Conservation (phyloP, 768 basidiomycete species). For the Boletellus ananas region DNA sequence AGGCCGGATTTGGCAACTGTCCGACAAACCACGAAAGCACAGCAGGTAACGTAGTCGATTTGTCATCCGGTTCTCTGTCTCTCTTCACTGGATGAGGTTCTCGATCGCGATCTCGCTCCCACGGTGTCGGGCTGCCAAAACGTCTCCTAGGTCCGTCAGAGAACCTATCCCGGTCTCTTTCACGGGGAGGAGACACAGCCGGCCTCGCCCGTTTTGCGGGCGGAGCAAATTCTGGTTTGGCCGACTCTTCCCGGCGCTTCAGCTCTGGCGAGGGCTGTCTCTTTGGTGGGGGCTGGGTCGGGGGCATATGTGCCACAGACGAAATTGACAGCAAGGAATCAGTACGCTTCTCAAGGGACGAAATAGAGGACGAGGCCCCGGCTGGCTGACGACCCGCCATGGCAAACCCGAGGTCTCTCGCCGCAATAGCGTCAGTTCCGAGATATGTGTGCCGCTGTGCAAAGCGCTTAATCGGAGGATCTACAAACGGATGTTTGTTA, state of each 20-base stretch:
- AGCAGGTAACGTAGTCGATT: conserved; percentile 44
- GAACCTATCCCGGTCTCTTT: conserved; percentile 48
- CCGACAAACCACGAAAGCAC: conserved; percentile 84
- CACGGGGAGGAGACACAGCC: conserved; percentile 41
- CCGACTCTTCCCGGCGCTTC: conserved; percentile 43
- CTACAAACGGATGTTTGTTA: conserved; percentile 38
- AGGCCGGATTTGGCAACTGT: conserved; percentile 61
- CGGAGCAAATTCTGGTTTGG: conserved; percentile 37
- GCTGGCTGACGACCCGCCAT: conserved; percentile 34
- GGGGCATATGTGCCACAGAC: conserved; percentile 25
- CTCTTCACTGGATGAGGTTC: conserved; percentile 38
- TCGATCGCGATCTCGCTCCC: conserved; percentile 46
- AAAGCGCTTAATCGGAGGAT: conserved; percentile 86
- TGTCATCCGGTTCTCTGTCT: conserved; percentile 44
- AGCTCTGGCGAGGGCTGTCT: conserved; percentile 34
- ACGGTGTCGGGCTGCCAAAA: conserved; percentile 37
- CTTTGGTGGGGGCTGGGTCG: conserved; percentile 22
- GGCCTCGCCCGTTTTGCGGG: conserved; percentile 44
- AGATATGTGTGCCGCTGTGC: conserved; percentile 74
- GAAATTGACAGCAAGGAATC: conserved; percentile 35
- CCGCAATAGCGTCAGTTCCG: conserved; percentile 83
- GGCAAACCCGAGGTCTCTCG: conserved; percentile 82
- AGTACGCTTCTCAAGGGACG: conserved; percentile 32
- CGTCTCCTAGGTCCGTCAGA: conserved; percentile 36
- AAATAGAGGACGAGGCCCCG: conserved; percentile 17